Evolutionary conservation across 2,329 filamentous ascomycete species (phyloP).

Genomic region (Alternaria sp.): DNA sequence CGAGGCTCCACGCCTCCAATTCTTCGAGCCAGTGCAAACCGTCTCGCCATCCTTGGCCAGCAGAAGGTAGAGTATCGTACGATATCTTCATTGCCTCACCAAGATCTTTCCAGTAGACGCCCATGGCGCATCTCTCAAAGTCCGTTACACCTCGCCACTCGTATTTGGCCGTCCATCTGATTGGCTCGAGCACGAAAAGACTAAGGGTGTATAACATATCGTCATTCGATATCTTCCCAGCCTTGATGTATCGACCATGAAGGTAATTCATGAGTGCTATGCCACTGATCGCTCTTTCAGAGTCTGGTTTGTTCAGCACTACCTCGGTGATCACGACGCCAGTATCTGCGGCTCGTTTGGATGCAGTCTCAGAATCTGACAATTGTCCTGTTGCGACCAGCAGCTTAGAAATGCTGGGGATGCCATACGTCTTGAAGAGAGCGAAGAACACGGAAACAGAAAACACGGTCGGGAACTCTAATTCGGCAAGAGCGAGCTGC

Average conservation of each 20-base stretch:
- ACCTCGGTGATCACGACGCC: slow-evolving; percentile 46
- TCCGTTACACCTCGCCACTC: slow-evolving; percentile 76
- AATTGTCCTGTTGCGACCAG: slow-evolving; percentile 48
- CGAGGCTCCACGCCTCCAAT: too few relatives aligned
- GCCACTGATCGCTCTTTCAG: slow-evolving; percentile 53
- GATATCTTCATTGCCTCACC: slow-evolving; percentile 64
- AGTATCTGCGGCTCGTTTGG: slow-evolving; percentile 46
- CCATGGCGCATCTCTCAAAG: slow-evolving; percentile 72
- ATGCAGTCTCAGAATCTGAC: neutral
- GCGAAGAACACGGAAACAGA: neutral
- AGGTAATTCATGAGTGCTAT: slow-evolving; percentile 72
- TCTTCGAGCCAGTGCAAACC: too few relatives aligned
- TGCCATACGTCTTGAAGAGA: slow-evolving; percentile 46
- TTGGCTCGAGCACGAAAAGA: slow-evolving; percentile 72
- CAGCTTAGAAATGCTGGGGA: slow-evolving; percentile 49
- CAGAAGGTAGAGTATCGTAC: too few relatives aligned
- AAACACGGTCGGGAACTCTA: neutral
- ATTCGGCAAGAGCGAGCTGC: neutral
- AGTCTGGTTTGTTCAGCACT: slow-evolving; percentile 32
- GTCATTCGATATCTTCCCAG: slow-evolving; percentile 67
- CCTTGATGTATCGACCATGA: slow-evolving; percentile 65
- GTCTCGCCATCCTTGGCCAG: too few relatives aligned
- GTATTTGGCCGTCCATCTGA: slow-evolving; percentile 68
- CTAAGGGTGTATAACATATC: slow-evolving; percentile 73
- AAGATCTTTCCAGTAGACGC: slow-evolving; percentile 70